Base-by-base conservation (phyloP, 768 basidiomycete species). In the Solioccasus polychromus region DNA sequence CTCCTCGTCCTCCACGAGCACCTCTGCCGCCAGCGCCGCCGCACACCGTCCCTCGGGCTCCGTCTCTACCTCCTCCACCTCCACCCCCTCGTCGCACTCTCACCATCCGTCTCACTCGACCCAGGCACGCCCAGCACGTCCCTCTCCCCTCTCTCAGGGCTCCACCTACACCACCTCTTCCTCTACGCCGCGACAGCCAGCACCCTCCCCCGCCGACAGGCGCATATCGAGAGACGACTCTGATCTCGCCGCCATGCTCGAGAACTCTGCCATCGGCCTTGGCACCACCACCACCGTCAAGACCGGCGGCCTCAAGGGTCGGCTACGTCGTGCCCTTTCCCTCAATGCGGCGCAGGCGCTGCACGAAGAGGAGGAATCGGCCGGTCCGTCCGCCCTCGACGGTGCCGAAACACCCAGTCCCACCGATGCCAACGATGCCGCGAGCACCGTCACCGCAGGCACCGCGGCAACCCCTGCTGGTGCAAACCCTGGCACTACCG, bases 171-270 rank as follows among this genome's bases (percentile, higher is more conserved):
- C 51, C 0, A 55, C 47, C 41, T 34, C 59, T 9, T 31, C 53
- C 11, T 45, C 50, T 8, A 30, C 37, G 8, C 44, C 59, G 44
- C 53, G 64, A 43, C 15, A 65, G 20, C 54, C 66, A 52, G 38
- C 58, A 50, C 52, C 67, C 48, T 75, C 79, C 8, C 79, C 80
- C 22, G 66, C 79, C 3, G 86, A 88, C 63, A 80, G 83, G 57
- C 80, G 87, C 42, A 85, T 86, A 78, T 88, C 87, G 18, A 77
- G 78, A 48, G 84, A 87, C 65, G 85, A 88, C 57, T 83, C 79
- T 46, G 84, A 87, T 67, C 70, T 85, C 23, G 77, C 74, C 1
- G 69, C 79, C 36, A 75, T 83, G 69, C 60, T 68, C 20, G 73
- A 71, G 45, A 67, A 64, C 29, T 55, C 64, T 2, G 64, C 72